Percentiles rank a stretch among this genome's conserved stretches.
Evolutionary conservation across 2,329 filamentous ascomycete species (phyloP).

Genomic region (Ceratocystis variospora): DNA sequence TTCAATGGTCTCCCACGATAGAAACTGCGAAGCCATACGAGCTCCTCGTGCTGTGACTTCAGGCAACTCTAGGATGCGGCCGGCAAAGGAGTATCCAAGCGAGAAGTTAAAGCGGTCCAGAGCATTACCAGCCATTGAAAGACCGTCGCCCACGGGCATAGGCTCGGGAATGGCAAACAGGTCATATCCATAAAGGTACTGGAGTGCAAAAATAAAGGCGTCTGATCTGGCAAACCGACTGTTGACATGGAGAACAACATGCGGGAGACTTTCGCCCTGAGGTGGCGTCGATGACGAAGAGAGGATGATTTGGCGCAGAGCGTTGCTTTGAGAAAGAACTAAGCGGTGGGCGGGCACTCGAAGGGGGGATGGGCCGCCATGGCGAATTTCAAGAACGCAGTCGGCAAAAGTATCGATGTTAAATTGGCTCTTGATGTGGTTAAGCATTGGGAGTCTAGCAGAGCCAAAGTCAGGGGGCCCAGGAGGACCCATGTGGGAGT

Average conservation of each 20-base stretch:
- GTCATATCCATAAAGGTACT: constrained; percentile 43
- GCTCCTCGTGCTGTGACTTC: constrained; percentile 44
- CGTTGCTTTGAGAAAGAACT: constrained; percentile 38
- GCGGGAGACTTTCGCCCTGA: constrained; percentile 22
- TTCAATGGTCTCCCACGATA: constrained; percentile 52
- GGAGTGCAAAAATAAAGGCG: constrained; percentile 43
- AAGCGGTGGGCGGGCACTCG: constrained; percentile 42
- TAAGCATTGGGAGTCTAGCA: constrained; percentile 33
- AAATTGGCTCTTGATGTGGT: constrained; percentile 26
- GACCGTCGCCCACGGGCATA: constrained; percentile 23
- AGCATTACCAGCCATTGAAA: constrained; percentile 29
- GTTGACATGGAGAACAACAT: constrained; percentile 35
- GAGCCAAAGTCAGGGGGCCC: constrained; percentile 33
- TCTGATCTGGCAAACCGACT: constrained; percentile 42
- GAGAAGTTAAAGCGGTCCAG: constrained; percentile 39
- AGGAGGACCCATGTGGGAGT: constrained; percentile 24
- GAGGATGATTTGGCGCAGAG: constrained; percentile 26
- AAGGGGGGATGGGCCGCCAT: constrained; percentile 27
- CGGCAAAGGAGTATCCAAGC: constrained; percentile 52
- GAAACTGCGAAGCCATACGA: constrained; percentile 42
- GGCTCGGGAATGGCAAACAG: constrained; percentile 30
- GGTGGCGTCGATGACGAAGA: constrained; percentile 24
- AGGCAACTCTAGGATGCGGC: constrained; percentile 42
- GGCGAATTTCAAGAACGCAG: constrained; percentile 32
- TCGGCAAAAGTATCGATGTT: constrained; percentile 29